Evolutionary conservation across 2,329 filamentous ascomycete genomes (phyloP), one percentile per base, ranked within the genome.

Genomic region (Fusarium tjaetaba): DNA sequence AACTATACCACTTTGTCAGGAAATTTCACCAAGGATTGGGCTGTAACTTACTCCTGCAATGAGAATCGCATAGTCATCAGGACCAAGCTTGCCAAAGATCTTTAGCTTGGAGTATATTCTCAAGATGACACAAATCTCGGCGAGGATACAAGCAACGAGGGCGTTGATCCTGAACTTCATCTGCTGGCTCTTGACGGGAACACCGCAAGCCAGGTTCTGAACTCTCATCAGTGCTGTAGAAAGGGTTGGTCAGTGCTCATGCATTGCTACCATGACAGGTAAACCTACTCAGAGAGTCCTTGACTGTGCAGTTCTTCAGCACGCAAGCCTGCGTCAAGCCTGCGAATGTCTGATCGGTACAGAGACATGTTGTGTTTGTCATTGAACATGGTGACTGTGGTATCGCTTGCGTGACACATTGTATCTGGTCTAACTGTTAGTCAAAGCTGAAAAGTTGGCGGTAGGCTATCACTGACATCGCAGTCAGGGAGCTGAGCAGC

Each of bases 331-430:
- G 71, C 4, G 67, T 61, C 30, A 73, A 22, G 3, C 55, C 59
- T 7, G 71, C 67, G 41, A 73, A 73, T 8, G 62, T 71, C 15
- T 61, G 62, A 11, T 73, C 67, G 10, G 71, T 74, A n/a, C 71
- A 73, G 10, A 73, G 42, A 28, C 71, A 73, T 60, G 71, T 71
- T 5, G 62, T 61, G 30, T 73, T 73, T 32, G 62, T 68, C 62
- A 74, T 22, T 10, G 57, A 51, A 24, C 71, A 73, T 15, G 71
- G 62, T 7, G 71, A 73, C 11, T 51, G 15, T 18, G 71, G 71
- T 11, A 73, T 34, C 5, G 71, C 41, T 38, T 68, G 39, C 42
- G 61, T 55, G 5, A 73, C 41, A 30, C 71, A 73, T 68, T 73
- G 26, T 20, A 74, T 60, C 71, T 73, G 30, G 10, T 4, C n/a